A percentile compares a stretch with the other conserved stretches of the same genome.
phyloP scores from a whole-genome alignment of 2,329 filamentous ascomycete species.

The Penicillium sp. region DNA sequence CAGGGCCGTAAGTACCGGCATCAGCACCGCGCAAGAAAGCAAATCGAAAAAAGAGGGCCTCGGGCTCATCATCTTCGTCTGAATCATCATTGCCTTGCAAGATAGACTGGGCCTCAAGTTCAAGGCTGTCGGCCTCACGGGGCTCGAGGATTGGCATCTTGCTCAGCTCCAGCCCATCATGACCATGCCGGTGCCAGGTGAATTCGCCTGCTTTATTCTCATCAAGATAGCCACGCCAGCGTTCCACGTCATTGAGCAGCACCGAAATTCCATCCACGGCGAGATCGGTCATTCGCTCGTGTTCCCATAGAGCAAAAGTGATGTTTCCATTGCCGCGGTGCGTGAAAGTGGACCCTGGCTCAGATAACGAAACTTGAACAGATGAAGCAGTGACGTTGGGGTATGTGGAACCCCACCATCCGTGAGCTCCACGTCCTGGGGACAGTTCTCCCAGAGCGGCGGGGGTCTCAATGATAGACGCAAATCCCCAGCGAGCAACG shows the following conservation, averaged over 20 bases:
- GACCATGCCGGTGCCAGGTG: slow-evolving; percentile 56
- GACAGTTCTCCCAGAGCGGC: slow-evolving; percentile 64
- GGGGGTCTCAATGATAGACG: slow-evolving; percentile 83
- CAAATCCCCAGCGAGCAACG: slow-evolving; percentile 92
- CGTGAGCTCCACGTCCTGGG: slow-evolving; percentile 51
- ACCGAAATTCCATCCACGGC: slow-evolving; percentile 63
- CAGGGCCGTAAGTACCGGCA: slow-evolving; percentile 47
- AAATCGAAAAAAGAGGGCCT: slow-evolving; percentile 55
- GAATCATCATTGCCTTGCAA: slow-evolving; percentile 29
- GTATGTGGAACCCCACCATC: slow-evolving; percentile 51
- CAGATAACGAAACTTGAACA: slow-evolving; percentile 53
- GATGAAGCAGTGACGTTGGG: slow-evolving; percentile 61
- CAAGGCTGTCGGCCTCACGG: slow-evolving; percentile 24
- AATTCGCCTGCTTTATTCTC: slow-evolving; percentile 55
- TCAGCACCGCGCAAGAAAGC: slow-evolving; percentile 52
- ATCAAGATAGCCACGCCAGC: slow-evolving; percentile 63
- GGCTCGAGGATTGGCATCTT: slow-evolving; percentile 34
- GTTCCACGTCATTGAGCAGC: slow-evolving; percentile 68
- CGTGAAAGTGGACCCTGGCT: slow-evolving; percentile 35
- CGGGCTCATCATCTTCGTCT: slow-evolving; percentile 36
- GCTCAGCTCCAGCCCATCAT: slow-evolving; percentile 46
- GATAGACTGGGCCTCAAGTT: slow-evolving; percentile 18
- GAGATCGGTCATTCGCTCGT: slow-evolving; percentile 46
- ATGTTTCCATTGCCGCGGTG: slow-evolving; percentile 53
- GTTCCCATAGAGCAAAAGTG: slow-evolving; percentile 52